These are phyloP conservation scores for Colletotrichum tamarilloi DNA, from an alignment of 2,329 filamentous ascomycete genomes.

Conservation along the genomic window DNA sequence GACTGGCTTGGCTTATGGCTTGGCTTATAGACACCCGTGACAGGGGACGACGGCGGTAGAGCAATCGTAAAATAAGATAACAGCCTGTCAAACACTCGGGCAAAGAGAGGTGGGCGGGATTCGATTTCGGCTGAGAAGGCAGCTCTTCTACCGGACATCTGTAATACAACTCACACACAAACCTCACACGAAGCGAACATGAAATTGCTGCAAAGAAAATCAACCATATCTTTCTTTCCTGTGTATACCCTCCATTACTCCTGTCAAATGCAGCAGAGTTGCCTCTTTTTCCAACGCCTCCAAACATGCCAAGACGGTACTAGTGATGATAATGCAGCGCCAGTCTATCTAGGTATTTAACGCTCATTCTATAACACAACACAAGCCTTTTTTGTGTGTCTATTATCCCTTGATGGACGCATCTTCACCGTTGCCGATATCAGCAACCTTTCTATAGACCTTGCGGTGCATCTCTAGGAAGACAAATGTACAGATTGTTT, in stretches of 20 bases:
- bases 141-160: background rate
- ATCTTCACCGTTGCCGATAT: slow-evolving; percentile 48
- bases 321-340: slow-evolving; percentile 17
- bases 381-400: background rate
- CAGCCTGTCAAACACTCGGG: background rate
- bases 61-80: background rate
- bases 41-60: background rate
- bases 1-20: slow-evolving; percentile 2
- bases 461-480: slow-evolving; percentile 90
- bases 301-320: slow-evolving; percentile 7
- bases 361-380: slow-evolving; percentile 2
- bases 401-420: slow-evolving; percentile 13
- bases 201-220: background rate
- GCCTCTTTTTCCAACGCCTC: slow-evolving; percentile 26
- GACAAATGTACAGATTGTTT: slow-evolving; percentile 88
- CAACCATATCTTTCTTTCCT: background rate
- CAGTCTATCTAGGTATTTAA: slow-evolving; percentile 25
- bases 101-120: background rate
- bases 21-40: background rate
- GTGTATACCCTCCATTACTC: slow-evolving; percentile 23
- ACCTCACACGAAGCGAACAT: background rate
- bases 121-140: background rate
- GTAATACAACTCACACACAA: slow-evolving; percentile 8
- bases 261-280: slow-evolving; percentile 34
- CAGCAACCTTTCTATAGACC: slow-evolving; percentile 70